phyloP scores from a whole-genome alignment of 148 eudicot species.

The Polygonum aviculare region DNA sequence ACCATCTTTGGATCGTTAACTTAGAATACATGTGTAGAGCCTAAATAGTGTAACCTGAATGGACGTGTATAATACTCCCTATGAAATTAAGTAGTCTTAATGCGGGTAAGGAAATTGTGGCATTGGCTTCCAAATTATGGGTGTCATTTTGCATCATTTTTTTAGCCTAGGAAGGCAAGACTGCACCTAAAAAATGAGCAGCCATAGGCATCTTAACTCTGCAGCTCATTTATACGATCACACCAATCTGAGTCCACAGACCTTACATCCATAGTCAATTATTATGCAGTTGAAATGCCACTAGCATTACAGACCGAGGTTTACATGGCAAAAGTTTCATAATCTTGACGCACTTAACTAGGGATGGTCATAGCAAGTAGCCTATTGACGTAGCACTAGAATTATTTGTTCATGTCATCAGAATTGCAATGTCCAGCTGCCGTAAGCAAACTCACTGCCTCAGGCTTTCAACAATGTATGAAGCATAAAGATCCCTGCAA shows the following conservation, averaged over 20 bases:
- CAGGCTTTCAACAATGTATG: slow-evolving; percentile 80
- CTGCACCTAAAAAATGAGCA: too few relatives aligned
- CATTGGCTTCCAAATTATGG: too few relatives aligned
- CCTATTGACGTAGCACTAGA: background rate
- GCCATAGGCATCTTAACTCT: background rate
- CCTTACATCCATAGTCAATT: background rate
- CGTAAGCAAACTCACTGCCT: slow-evolving; percentile 38
- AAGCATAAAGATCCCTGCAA: slow-evolving; percentile 81
- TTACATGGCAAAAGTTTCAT: background rate
- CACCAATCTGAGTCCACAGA: background rate
- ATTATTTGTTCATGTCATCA: background rate
- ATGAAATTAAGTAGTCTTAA: too few relatives aligned
- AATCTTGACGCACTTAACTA: background rate
- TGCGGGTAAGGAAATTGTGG: too few relatives aligned
- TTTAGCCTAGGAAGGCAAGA: too few relatives aligned
- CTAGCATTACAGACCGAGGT: background rate
- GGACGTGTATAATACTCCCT: too few relatives aligned
- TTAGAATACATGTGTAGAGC: too few relatives aligned
- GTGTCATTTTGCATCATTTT: too few relatives aligned
- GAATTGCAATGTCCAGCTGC: background rate
- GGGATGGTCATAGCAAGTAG: background rate
- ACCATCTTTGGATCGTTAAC: too few relatives aligned
- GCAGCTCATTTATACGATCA: background rate
- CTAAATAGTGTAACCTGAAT: too few relatives aligned
- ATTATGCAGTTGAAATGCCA: background rate